Evolutionary conservation across 352 stramenopile species (phyloP).

Genomic region (Thalassiosira tumida): DNA sequence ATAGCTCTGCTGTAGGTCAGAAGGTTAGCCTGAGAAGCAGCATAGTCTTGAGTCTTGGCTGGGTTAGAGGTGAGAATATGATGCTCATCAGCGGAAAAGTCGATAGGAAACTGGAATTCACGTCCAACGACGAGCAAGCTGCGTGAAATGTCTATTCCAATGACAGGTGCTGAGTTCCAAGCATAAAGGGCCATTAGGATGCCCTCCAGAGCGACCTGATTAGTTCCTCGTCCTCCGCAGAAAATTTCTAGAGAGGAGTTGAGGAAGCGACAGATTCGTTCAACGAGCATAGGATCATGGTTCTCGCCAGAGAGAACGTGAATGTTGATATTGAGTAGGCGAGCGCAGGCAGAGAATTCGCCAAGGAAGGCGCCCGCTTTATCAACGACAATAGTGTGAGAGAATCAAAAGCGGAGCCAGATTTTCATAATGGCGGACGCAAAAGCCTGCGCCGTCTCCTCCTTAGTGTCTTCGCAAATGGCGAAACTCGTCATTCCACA

Average conservation of each 20-base stretch:
- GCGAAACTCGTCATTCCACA: conserved; percentile 64
- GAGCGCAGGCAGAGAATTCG: background rate
- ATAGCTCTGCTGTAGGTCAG: background rate
- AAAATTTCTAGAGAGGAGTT: conserved; percentile 31
- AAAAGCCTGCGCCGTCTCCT: conserved; percentile 19
- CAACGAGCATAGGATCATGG: conserved; percentile 15
- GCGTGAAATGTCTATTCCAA: conserved; percentile 43
- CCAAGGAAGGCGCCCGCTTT: background rate
- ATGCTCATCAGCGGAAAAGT: conserved; percentile 48
- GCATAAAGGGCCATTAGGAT: conserved; percentile 21
- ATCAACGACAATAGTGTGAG: conserved; percentile 41
- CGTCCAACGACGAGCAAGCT: conserved; percentile 37
- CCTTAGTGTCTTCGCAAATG: conserved; percentile 6
- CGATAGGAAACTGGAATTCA: conserved; percentile 48
- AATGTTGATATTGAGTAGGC: background rate
- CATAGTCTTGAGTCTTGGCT: background rate
- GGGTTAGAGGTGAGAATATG: conserved; percentile 10
- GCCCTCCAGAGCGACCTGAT: background rate
- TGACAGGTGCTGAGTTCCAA: conserved; percentile 31
- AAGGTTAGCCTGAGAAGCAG: background rate
- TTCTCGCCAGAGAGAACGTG: conserved; percentile 30
- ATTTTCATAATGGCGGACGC: conserved; percentile 6
- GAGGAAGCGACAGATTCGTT: conserved; percentile 26
- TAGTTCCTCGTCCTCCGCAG: conserved; percentile 17
- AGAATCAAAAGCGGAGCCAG: conserved; percentile 17